Evolutionary conservation across 176 grass and related monocot species (phyloP), one percentile per base, ranked within the genome.

Genomic region (Phoenix roebelenii): DNA sequence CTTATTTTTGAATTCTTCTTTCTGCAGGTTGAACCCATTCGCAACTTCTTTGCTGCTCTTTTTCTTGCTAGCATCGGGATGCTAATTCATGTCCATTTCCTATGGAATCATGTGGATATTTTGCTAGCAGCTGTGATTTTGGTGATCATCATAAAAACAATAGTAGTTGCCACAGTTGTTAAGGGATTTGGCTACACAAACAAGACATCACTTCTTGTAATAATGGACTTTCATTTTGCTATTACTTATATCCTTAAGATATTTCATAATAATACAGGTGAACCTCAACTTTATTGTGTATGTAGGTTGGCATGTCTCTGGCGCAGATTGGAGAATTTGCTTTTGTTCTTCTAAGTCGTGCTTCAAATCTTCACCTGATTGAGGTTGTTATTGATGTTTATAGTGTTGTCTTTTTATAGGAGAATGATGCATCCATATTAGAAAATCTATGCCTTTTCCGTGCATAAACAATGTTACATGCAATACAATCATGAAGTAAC

Each of bases 71-170:
- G 94, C 74, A 99, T 99, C 56, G 94, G 94, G 48, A 99, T 99
- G 94, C 79, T 99, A 72, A 99, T 99, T 83, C 89, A 99, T 76
- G 85, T 92, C 7, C 94, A 93, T 79, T 99, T 99, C 64, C 82
- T 99, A 35, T 99, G 94, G 94, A 99, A 89, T 74, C 94, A 99
- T 76, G 94, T 99, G 22, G 94, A 99, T 83, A 99, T 99, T 81
- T 86, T 99, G 54, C 79, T 99, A 50, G 94, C 94, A 68, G 81
- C 94, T 73, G 94, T 99, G 55, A 93, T 99, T 69, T 76, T 99
- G 71, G 94, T 99, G 59, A 99, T 99, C 56, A 89, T 76, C 23
- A 70, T 93, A 67, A 99, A 99, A 78, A 99, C 94, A 1, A 55
- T 93, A 67, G 81, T 99, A 58, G 79, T 99, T 50, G 73, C 94